A percentile compares a stretch with the other conserved stretches of the same genome.
Evolutionary conservation across 805 yeast species (phyloP).

Genomic region (Myxozyma neglecta): DNA sequence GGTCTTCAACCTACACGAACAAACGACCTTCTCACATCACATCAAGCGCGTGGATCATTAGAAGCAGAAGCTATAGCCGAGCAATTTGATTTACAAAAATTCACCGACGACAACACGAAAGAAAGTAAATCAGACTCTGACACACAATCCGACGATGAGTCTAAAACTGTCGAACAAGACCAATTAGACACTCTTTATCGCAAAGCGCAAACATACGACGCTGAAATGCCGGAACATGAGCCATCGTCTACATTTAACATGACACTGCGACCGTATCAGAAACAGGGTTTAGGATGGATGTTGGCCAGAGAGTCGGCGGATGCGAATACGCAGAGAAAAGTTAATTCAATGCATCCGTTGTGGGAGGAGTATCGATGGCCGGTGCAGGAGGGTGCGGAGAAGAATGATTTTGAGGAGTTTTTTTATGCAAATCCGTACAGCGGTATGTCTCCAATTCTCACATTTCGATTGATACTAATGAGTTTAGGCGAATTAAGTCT

Average conservation of each 20-base stretch:
- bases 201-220: conserved; percentile 65
- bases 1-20: conserved; percentile 31
- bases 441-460: not conserved
- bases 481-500: conserved; percentile 76
- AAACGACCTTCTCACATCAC: conserved; percentile 13
- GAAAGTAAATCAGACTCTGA: conserved; percentile 27
- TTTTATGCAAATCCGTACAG: conserved; percentile 33
- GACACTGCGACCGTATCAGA: conserved; percentile 72
- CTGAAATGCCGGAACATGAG: conserved; percentile 61
- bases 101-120: conserved; percentile 10
- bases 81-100: conserved; percentile 18
- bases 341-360: conserved; percentile 71
- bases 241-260: conserved; percentile 58
- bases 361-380: conserved; percentile 87
- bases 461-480: conserved; percentile 35
- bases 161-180: conserved; percentile 58
- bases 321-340: conserved; percentile 41
- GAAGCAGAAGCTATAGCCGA: conserved; percentile 30
- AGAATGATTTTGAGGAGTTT: conserved; percentile 25
- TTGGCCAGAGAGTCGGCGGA: conserved; percentile 35
- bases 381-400: conserved; percentile 38
- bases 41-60: conserved; percentile 12
- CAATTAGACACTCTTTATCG: conserved; percentile 75
- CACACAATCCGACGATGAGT: conserved; percentile 23
- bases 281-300: conserved; percentile 54